These are phyloP conservation scores for Carex parvula DNA, from an alignment of 176 grass and related monocot genomes.

Conservation along the genomic window DNA sequence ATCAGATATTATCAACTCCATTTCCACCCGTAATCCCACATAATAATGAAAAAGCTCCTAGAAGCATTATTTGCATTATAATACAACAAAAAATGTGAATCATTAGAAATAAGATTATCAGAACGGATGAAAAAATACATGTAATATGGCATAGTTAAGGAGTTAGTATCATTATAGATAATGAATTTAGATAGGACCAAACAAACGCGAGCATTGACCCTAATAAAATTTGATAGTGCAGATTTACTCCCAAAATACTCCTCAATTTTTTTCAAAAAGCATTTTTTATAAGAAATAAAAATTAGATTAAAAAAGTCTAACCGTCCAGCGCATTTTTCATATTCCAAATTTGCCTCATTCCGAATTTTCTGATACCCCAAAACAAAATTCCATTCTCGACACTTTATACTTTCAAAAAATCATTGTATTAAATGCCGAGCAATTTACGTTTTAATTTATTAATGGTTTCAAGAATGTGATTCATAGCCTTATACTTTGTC, in stretches of 20 bases:
- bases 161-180: no score
- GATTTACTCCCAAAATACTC: neutral
- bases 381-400: neutral
- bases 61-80: no score
- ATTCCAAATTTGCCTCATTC: neutral
- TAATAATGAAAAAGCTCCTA: no score
- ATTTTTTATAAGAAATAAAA: neutral
- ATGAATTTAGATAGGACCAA: no score
- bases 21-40: no score
- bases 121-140: no score
- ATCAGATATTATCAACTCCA: no score
- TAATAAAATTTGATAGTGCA: neutral
- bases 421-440: neutral
- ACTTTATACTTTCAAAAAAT: neutral
- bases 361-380: neutral
- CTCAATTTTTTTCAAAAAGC: neutral
- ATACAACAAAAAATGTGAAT: no score
- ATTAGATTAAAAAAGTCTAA: neutral
- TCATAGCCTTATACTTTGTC: neutral
- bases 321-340: neutral
- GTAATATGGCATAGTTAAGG: no score
- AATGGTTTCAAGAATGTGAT: neutral
- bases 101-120: no score
- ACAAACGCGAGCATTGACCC: no score
- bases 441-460: neutral